These are phyloP conservation scores for Paramecium primaurelia DNA, from an alignment of 73 alveolate genomes.

Conservation along the genomic window DNA sequence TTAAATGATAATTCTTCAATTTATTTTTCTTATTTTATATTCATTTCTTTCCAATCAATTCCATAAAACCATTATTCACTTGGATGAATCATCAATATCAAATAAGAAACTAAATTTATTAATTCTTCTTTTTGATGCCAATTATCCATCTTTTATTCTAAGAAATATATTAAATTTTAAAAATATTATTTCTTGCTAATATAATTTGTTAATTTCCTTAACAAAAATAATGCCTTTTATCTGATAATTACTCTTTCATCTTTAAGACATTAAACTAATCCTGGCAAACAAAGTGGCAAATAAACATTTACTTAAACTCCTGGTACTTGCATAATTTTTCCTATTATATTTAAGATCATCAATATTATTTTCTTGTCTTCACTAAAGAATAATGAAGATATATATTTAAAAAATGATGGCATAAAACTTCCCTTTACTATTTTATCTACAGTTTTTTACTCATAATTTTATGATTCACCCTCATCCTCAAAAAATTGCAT, in stretches of 20 bases:
- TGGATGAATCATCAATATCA: neutral
- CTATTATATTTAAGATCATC: neutral
- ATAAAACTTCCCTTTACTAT: neutral
- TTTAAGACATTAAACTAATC: neutral
- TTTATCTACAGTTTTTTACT: neutral
- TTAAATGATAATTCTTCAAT: neutral
- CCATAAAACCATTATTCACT: slow-evolving; percentile 9
- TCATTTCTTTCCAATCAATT: neutral
- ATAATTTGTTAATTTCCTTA: neutral
- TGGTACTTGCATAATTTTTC: slow-evolving; percentile 7
- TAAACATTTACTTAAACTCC: slow-evolving; percentile 22
- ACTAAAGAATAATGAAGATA: neutral
- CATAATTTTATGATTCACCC: neutral
- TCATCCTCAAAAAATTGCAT: neutral
- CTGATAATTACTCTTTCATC: slow-evolving; percentile 19
- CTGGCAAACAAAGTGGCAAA: neutral
- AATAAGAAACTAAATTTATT: neutral
- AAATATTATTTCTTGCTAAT: neutral
- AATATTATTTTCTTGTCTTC: neutral
- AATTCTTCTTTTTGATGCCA: slow-evolving; percentile 19
- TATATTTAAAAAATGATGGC: slow-evolving; percentile 29
- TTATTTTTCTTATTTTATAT: neutral
- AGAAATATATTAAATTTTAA: slow-evolving; percentile 9
- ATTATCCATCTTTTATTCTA: neutral
- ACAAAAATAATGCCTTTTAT: neutral